A percentile compares a stretch with the other conserved stretches of the same genome.
phyloP scores from a whole-genome alignment of 2,329 filamentous ascomycete species.

The Volutella citrinella region DNA sequence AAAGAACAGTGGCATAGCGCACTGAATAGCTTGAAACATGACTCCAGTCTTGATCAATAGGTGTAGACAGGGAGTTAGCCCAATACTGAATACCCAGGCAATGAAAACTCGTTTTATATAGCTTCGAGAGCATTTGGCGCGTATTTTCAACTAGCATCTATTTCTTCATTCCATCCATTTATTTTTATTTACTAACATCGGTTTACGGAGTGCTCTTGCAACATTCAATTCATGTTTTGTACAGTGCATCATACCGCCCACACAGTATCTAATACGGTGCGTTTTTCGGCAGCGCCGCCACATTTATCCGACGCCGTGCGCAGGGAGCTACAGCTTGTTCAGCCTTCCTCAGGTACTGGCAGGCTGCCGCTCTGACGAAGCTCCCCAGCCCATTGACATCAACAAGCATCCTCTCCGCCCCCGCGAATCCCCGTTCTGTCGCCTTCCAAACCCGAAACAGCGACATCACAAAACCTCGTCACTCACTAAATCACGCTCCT shows the following conservation, averaged over 20 bases:
- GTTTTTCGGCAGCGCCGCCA: conserved; percentile 17
- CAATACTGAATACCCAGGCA: too few relatives aligned
- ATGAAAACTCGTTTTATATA: too few relatives aligned
- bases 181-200: too few relatives aligned
- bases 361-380: conserved; percentile 41
- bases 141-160: too few relatives aligned
- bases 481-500: conserved; percentile 3
- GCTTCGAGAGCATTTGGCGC: too few relatives aligned
- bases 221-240: neutral
- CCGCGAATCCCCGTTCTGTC: conserved; percentile 13
- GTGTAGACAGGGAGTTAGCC: too few relatives aligned
- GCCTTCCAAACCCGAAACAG: conserved; percentile 6
- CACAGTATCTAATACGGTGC: neutral
- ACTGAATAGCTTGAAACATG: too few relatives aligned
- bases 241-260: neutral
- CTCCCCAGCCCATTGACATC: conserved; percentile 27
- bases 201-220: conserved; percentile 9
- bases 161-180: too few relatives aligned
- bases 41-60: too few relatives aligned
- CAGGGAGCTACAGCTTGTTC: conserved; percentile 29
- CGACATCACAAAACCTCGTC: neutral
- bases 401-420: conserved; percentile 17
- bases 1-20: too few relatives aligned
- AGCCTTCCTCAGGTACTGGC: conserved; percentile 25
- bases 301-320: conserved; percentile 26